A percentile compares a stretch with the other conserved stretches of the same genome.
Evolutionary conservation across 306 rosid species (phyloP).

Genomic region (Coriaria nepalensis): DNA sequence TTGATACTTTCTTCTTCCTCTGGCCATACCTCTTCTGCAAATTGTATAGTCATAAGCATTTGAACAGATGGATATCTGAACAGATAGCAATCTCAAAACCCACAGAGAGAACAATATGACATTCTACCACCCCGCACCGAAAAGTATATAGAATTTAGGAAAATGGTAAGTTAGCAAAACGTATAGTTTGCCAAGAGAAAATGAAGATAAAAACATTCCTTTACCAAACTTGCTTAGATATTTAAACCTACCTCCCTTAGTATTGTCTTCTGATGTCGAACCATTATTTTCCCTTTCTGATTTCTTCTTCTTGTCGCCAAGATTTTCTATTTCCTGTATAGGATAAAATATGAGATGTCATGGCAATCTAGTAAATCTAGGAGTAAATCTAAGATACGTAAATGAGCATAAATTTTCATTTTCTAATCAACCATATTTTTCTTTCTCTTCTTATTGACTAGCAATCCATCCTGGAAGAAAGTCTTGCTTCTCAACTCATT

Average conservation of each 20-base stretch:
- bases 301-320: conserved; percentile 35
- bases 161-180: too few species aligned
- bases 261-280: conserved; percentile 18
- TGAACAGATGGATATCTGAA: conserved; percentile 2
- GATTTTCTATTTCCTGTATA: conserved; percentile 34
- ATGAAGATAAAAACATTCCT: too few species aligned
- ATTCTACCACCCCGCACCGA: too few species aligned
- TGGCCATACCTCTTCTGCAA: conserved; percentile 32
- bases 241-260: conserved; percentile 24
- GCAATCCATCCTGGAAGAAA: conserved; percentile 51
- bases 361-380: conserved; percentile 4
- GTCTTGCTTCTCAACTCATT: conserved; percentile 44
- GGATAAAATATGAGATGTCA: conserved; percentile 21
- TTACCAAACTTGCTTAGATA: conserved; percentile 5
- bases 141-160: too few species aligned
- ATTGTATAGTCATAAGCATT: conserved; percentile 10
- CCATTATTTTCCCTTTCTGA: conserved; percentile 18
- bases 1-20: conserved; percentile 45
- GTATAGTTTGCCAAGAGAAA: too few species aligned
- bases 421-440: conserved; percentile 19
- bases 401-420: conserved; percentile 6
- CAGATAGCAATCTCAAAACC: conserved; percentile 2
- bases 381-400: conserved; percentile 7
- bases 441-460: conserved; percentile 50
- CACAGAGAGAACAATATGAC: not conserved